Conservation (phyloP, 2,329 filamentous ascomycete species). For the Trichophyton equinum region DNA sequence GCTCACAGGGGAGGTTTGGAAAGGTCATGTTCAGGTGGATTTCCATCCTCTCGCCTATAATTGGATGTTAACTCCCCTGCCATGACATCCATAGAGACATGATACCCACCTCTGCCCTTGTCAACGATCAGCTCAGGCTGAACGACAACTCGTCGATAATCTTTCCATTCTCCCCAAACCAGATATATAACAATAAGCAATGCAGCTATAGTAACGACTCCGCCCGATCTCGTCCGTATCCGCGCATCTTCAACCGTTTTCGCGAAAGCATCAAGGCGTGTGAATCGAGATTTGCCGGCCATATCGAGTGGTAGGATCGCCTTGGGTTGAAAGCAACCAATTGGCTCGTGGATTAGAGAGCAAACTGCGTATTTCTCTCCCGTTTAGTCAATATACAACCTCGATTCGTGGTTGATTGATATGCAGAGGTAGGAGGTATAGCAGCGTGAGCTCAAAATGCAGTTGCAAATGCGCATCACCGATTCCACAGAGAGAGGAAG, state of each 20-base stretch:
- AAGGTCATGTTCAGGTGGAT: constrained; percentile 97
- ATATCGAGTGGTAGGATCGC: constrained; percentile 37
- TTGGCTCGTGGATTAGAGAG: neutral
- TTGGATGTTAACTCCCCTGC: neutral
- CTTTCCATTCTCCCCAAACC: constrained; percentile 88
- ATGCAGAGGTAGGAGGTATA: neutral
- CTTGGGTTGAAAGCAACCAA: neutral
- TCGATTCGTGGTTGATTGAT: neutral
- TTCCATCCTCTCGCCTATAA: constrained; percentile 86
- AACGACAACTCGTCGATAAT: constrained; percentile 76
- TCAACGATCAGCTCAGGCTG: constrained; percentile 91
- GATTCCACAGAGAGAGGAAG: neutral
- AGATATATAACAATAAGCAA: constrained; percentile 79
- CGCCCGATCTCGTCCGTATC: constrained; percentile 87
- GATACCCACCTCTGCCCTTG: constrained; percentile 68
- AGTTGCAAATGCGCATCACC: neutral
- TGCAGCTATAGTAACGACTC: constrained; percentile 85
- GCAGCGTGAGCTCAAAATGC: neutral
- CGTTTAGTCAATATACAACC: neutral
- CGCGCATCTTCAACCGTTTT: constrained; percentile 98
- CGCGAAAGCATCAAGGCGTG: constrained; percentile 92
- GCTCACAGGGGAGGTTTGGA: constrained; percentile 82
- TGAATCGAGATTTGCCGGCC: constrained; percentile 87
- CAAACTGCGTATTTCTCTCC: neutral
- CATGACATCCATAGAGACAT: neutral